Evolutionary conservation across 495 filamentous ascomycete genomes (phyloP), one percentile per base, ranked within the genome.

Genomic region (Penicillium tannophilum): DNA sequence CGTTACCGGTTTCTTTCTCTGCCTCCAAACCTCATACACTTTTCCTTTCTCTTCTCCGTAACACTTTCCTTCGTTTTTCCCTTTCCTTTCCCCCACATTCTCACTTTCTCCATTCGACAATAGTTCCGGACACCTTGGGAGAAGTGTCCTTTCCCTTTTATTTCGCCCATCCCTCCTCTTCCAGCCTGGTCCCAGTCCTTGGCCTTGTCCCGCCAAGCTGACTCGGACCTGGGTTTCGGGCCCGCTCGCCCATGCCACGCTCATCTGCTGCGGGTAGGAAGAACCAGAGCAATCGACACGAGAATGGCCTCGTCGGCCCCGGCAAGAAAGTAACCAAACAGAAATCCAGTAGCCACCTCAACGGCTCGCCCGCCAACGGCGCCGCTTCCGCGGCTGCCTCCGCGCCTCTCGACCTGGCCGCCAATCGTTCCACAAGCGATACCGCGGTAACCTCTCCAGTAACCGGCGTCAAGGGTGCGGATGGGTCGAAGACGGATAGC

Each of bases 261-360:
- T 83, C 86, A 79, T 81, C 84, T 75, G 76, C 84, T 76, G 88
- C 88, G 82, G 72, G 74, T 72, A 76, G 76, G 72, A 79, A 79
- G 72, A 76, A 72, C 72, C 74, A 76, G 66, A 90, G 89, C 81
- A 91, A 86, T 70, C 85, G 89, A 68, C 87, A 93, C 74, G 92
- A 97, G 76, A 92, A 89, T 88, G 92, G 92, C 65, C 77, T 91
- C 64, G 89, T 89, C 79, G 86, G 86, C 64, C 88, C 92, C 54
- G 90, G 89, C 63, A 93, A 91, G 86, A 88, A 90, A 78, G 81
- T 94, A 59, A 76, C 76, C 61, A 86, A 83, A 76, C 85, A 88
- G 72, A 85, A 83, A 65, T 88, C 83, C 59, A 86, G 82, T 73
- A 78, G 77, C 56, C 76, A 84, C 63, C 68, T 89, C 71, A 86